phyloP scores from a whole-genome alignment of 2,329 filamentous ascomycete species.

The Exophiala viscosa region DNA sequence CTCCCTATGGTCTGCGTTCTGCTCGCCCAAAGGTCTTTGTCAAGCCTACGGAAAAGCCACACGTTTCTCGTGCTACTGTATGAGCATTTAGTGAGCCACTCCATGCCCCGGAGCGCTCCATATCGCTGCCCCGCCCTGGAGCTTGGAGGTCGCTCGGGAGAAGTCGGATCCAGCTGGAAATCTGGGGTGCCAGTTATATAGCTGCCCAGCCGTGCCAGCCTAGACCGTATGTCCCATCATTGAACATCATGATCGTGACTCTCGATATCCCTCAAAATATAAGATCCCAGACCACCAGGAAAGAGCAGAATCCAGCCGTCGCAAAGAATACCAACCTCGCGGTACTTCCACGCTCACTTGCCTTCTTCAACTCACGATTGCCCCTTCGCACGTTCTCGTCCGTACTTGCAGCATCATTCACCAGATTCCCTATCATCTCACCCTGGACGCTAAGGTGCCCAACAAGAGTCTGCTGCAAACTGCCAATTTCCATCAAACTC shows the following conservation, averaged over 20 bases:
- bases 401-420: constrained; percentile 76
- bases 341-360: constrained; percentile 66
- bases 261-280: constrained; percentile 46
- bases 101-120: neutral
- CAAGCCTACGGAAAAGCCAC: no score
- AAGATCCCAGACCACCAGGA: constrained; percentile 74
- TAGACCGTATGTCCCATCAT: neutral
- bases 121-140: neutral
- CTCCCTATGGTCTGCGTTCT: no score
- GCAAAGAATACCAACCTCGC: constrained; percentile 77
- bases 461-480: constrained; percentile 84
- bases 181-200: no score
- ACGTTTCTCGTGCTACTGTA: no score
- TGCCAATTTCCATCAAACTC: constrained; percentile 86
- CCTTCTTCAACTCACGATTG: constrained; percentile 86
- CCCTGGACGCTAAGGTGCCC: constrained; percentile 81
- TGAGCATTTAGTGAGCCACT: no score
- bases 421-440: constrained; percentile 83
- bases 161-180: no score
- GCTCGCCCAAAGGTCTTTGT: no score
- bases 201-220: no score
- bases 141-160: no score
- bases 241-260: neutral
- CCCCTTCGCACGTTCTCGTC: constrained; percentile 82
- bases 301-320: constrained; percentile 70